Percentiles rank a stretch among this genome's conserved stretches.
These are phyloP conservation scores for Coniochaeta hoffmannii DNA, from an alignment of 2,329 filamentous ascomycete genomes.

Conservation along the genomic window DNA sequence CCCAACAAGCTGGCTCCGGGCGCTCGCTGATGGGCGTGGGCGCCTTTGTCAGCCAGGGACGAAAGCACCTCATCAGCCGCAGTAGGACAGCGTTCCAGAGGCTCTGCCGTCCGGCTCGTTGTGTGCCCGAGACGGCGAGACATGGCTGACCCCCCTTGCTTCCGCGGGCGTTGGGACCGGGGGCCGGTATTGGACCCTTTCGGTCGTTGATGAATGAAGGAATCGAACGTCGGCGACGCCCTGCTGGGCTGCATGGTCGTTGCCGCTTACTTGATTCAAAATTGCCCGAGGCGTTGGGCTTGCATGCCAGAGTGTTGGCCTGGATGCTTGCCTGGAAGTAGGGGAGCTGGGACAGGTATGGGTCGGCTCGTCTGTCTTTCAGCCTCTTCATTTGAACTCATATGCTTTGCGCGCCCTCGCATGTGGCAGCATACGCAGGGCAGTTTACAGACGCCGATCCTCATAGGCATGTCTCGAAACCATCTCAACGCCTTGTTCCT, in stretches of 20 bases:
- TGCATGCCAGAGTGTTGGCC: background rate
- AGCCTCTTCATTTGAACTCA: background rate
- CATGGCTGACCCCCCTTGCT: background rate
- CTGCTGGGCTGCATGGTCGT: background rate
- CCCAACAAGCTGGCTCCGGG: background rate
- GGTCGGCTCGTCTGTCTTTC: background rate
- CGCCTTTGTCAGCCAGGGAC: background rate
- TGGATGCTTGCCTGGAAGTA: background rate
- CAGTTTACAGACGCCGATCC: background rate
- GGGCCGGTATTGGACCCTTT: background rate
- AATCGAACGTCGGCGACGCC: background rate
- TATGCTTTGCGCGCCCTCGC: background rate
- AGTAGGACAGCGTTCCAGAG: background rate
- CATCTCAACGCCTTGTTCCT: background rate
- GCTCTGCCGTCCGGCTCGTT: background rate
- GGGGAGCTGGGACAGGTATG: background rate
- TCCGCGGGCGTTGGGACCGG: background rate
- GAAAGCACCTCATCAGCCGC: background rate
- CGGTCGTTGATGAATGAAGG: background rate
- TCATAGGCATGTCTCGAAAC: background rate
- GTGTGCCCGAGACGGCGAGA: no score
- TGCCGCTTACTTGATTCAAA: background rate
- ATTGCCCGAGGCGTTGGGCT: background rate
- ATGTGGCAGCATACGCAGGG: background rate
- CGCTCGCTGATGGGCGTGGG: background rate